Evolutionary conservation across 164 flowering plant species (phyloP).

Genomic region (Nelumbo lutea): DNA sequence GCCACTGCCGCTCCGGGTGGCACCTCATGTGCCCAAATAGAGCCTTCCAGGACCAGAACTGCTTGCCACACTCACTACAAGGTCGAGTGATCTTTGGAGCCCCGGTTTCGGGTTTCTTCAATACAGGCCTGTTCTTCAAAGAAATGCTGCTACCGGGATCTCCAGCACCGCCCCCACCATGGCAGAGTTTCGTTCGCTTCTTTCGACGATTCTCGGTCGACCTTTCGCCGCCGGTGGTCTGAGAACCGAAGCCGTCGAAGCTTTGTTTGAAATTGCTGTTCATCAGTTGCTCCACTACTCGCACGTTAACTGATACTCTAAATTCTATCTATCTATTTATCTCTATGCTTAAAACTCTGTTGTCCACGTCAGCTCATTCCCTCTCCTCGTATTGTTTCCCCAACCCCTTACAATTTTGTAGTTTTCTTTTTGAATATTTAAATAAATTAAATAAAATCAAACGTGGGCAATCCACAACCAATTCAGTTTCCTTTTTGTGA

Average conservation of each 20-base stretch:
- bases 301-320: too few relatives aligned
- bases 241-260: not conserved
- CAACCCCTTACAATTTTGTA: too few relatives aligned
- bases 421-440: too few relatives aligned
- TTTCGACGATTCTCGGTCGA: too few relatives aligned
- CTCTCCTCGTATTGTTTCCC: too few relatives aligned
- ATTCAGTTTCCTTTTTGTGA: too few relatives aligned
- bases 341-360: too few relatives aligned
- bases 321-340: too few relatives aligned
- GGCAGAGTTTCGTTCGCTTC: too few relatives aligned
- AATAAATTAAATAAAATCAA: too few relatives aligned
- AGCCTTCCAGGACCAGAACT: slow-evolving; percentile 89
- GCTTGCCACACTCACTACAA: slow-evolving; percentile 83
- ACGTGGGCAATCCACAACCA: too few relatives aligned
- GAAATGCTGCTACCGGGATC: not conserved
- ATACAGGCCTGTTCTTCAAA: slow-evolving; percentile 25
- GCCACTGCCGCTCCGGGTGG: slow-evolving; percentile 96
- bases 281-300: not conserved
- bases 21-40: slow-evolving; percentile 96
- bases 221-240: not conserved
- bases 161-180: not conserved
- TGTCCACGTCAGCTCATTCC: too few relatives aligned
- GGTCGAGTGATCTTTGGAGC: slow-evolving; percentile 57
- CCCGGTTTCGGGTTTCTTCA: slow-evolving; percentile 41
- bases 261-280: not conserved